Base-by-base conservation (phyloP, 768 basidiomycete genomes). In the Suillus bovinus region DNA sequence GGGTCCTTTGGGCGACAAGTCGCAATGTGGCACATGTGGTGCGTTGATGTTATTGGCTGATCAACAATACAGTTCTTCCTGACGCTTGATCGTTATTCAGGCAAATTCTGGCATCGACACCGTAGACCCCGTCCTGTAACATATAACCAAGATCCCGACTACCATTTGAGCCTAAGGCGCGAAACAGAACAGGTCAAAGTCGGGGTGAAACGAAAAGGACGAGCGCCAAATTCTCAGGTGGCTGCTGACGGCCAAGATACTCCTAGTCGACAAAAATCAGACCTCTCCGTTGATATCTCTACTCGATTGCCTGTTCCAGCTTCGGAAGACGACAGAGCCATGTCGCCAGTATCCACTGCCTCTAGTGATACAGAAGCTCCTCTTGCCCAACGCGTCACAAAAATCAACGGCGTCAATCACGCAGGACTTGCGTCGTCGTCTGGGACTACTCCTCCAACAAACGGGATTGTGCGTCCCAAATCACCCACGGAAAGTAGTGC, bases 11-110 rank as follows among this genome's bases (percentile, higher is more conserved):
- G 95, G 95, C 9, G 88, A 92, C 70, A 94, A 94, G 73, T 90
- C 87, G 3, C 90, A 96, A 72, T 98, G 95, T 75, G 93, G 92
- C 36, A 82, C 86, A n/a, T 97, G 95, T 76, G 93, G 94, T 95
- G 76, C 59, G 91, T 80, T 31, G 11, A 50, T 59, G 47, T 50
- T 58, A 59, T 46, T 55, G 20, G 33, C 61, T 29, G 58, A 57
- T 62, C 34, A 58, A 57, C 61, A 36, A 60, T 33, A 33, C 53
- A 47, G n/a, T 49, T 52, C 36, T 54, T 36, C 22, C 57, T 68
- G 41, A 59, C 58, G 38, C 13, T 22, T 61, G 39, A 59, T 46
- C 56, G 46, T 58, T 61, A 22, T 56, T 63, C 61, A 95, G 93
- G 94, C 64, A 95, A 94, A 76, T 94, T 84, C 77, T 96, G 90